Base-by-base conservation (phyloP, 2,329 filamentous ascomycete genomes). In the Amesomyces nigricolor region DNA sequence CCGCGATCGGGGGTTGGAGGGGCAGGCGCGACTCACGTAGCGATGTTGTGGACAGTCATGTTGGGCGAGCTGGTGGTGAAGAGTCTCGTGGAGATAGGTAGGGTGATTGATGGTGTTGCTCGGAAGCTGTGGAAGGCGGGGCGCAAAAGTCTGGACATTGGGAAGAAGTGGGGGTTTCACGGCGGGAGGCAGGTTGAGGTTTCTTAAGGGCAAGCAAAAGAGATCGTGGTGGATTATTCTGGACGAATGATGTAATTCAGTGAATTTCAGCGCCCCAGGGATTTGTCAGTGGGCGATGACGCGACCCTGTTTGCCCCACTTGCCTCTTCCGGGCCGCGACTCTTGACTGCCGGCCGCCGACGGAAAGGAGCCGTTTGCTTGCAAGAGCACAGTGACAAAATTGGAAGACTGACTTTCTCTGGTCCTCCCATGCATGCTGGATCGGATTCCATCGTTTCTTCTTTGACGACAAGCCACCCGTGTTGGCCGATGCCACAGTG, bases 11-110 rank as follows among this genome's bases (percentile, higher is more conserved):
- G 14, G 22, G 22, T 26, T 26, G 22, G 10, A 37, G 26, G 19
- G 45, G 14, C 1, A 29, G 29, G 40, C 38, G 26, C 22, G 35
- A 68, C 72, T 64, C 62, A 74, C 72, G 64, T 67, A 43, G 62
- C 55, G 57, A 74, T 61, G 64, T 69, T 70, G 68, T 74, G 71
- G 63, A 75, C 68, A 62, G 68, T 69, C 73, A 75, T 75, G 56
- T 68, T 75, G 70, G 71, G 67, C 58, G 59, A 63, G n/a, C 67
- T 70, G 40, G 69, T 66, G 51, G 72, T 70, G 59, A 75, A 75
- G 40, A 56, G 56, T 60, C 66, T 69, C 61, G 61, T 65, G 59
- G 62, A 62, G n/a, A 60, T 37, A 44, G 53, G 52, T 17, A 47
- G 40, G 32, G 44, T 2, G 16, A 54, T 40, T 49, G 53, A 47